Evolutionary conservation across 2,329 filamentous ascomycete species (phyloP).

Genomic region (Erysiphe pulchra): DNA sequence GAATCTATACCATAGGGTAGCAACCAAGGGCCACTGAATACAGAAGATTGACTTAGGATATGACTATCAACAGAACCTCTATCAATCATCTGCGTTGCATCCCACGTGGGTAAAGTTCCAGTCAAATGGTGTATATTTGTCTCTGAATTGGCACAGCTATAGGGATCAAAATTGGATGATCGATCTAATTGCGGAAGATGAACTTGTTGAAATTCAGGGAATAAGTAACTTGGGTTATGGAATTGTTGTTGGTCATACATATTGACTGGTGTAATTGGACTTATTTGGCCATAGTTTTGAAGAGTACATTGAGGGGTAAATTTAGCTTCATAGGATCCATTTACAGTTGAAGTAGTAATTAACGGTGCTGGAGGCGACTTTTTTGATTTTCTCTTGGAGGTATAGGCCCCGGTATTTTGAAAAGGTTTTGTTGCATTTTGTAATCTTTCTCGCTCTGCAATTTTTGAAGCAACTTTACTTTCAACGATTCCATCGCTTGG

Average conservation of each 20-base stretch:
- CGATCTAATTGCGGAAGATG: constrained; percentile 46
- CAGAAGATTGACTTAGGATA: not conserved
- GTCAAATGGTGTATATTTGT: not conserved
- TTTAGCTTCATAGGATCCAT: constrained; percentile 5
- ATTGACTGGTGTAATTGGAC: constrained; percentile 9
- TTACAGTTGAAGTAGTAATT: constrained; percentile 8
- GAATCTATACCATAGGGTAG: not conserved
- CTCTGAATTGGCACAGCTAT: constrained; percentile 24
- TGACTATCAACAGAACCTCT: constrained; percentile 1
- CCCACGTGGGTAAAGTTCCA: not conserved
- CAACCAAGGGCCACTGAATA: not conserved
- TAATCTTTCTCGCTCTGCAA: constrained; percentile 50
- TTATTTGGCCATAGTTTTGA: constrained; percentile 9
- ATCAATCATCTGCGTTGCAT: not conserved
- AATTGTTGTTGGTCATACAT: constrained; percentile 12
- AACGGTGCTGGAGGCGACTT: constrained; percentile 14
- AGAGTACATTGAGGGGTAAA: constrained; percentile 5
- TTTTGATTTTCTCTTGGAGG: constrained; percentile 16
- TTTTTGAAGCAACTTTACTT: constrained; percentile 80
- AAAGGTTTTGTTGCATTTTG: constrained; percentile 41
- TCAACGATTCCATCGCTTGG: constrained; percentile 67
- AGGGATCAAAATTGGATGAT: constrained; percentile 52
- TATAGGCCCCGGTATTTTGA: constrained; percentile 6
- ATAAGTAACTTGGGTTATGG: constrained; percentile 21
- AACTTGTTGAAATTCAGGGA: constrained; percentile 20